Conservation (phyloP, 805 yeast species). For the Hemisphaericaspora nanyangensis region DNA sequence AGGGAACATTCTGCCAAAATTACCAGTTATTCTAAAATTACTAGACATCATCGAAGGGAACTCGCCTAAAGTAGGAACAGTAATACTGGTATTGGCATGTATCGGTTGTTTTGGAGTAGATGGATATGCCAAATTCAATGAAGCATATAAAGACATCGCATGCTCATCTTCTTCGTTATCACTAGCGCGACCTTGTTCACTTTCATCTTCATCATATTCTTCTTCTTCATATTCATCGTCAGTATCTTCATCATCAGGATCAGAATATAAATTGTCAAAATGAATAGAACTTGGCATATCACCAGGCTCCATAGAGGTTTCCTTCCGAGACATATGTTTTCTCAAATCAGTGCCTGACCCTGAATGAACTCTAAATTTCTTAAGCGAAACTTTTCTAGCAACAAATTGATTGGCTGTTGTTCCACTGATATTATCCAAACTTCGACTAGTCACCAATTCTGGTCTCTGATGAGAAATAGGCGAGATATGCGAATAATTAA, state of each 20-base stretch:
- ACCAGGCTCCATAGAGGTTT: slow-evolving; percentile 6
- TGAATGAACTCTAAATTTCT: slow-evolving; percentile 12
- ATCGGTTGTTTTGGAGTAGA: slow-evolving; percentile 4
- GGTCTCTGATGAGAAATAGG: slow-evolving; percentile 12
- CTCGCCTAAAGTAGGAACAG: slow-evolving; percentile 41
- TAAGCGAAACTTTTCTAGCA: slow-evolving; percentile 14
- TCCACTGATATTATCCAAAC: slow-evolving; percentile 25
- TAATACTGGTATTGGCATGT: slow-evolving; percentile 15
- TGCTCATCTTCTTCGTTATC: slow-evolving; percentile 61
- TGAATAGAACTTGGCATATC: slow-evolving; percentile 2
- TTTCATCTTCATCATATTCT: slow-evolving; percentile 8
- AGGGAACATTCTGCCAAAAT: not conserved
- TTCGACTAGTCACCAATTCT: slow-evolving; percentile 14
- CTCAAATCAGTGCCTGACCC: slow-evolving; percentile 13
- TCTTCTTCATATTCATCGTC: not conserved
- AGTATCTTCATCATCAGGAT: not conserved
- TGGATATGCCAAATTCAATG: slow-evolving; percentile 30
- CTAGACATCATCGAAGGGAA: slow-evolving; percentile 31
- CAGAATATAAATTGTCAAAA: slow-evolving; percentile 1
- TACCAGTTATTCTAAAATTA: not conserved
- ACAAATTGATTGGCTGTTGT: slow-evolving; percentile 20
- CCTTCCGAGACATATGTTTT: slow-evolving; percentile 3
- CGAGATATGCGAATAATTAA: slow-evolving; percentile 21
- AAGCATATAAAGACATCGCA: slow-evolving; percentile 63
- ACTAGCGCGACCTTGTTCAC: slow-evolving; percentile 14